These are phyloP conservation scores for Cyberlindnera euphorbiiphila DNA, from an alignment of 805 yeast species.

Conservation along the genomic window DNA sequence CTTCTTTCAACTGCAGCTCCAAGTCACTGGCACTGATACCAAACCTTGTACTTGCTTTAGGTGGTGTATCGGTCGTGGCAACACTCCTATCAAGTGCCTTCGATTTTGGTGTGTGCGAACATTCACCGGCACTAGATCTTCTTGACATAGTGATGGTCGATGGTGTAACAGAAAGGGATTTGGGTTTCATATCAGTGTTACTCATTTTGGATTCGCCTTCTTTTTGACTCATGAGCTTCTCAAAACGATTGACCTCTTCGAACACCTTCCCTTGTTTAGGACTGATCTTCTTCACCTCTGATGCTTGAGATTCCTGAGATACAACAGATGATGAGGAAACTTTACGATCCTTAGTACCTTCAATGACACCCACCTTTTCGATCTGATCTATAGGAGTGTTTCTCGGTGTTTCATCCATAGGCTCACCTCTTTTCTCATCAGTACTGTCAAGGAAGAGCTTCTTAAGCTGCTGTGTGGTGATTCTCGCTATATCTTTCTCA, in stretches of 20 bases:
- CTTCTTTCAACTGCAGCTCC: constrained; percentile 27
- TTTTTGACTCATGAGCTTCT: constrained; percentile 24
- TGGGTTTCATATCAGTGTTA: constrained; percentile 5
- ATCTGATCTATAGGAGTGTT: neutral
- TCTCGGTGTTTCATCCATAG: no score
- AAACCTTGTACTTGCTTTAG: constrained; percentile 9
- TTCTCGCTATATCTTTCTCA: constrained; percentile 86
- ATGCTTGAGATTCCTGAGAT: constrained; percentile 2
- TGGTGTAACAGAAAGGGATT: constrained; percentile 8
- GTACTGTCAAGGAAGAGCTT: constrained; percentile 62
- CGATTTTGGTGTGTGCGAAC: constrained; percentile 4
- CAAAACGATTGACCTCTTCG: constrained; percentile 31
- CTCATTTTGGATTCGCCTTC: constrained; percentile 13
- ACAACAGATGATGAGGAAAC: constrained; percentile 5
- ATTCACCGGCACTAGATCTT: constrained; percentile 10
- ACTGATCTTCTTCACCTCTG: constrained; percentile 10
- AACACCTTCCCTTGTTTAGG: constrained; percentile 26
- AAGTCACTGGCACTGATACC: constrained; percentile 28
- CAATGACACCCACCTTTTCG: constrained; percentile 16
- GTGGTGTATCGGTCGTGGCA: constrained; percentile 1
- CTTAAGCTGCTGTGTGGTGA: constrained; percentile 82
- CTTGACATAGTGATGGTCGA: constrained; percentile 8
- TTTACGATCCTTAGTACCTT: constrained; percentile 4
- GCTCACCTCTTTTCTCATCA: constrained; percentile 23
- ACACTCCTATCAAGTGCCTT: constrained; percentile 8